Conservation (phyloP, 768 basidiomycete genomes). For the Mycena rosella region DNA sequence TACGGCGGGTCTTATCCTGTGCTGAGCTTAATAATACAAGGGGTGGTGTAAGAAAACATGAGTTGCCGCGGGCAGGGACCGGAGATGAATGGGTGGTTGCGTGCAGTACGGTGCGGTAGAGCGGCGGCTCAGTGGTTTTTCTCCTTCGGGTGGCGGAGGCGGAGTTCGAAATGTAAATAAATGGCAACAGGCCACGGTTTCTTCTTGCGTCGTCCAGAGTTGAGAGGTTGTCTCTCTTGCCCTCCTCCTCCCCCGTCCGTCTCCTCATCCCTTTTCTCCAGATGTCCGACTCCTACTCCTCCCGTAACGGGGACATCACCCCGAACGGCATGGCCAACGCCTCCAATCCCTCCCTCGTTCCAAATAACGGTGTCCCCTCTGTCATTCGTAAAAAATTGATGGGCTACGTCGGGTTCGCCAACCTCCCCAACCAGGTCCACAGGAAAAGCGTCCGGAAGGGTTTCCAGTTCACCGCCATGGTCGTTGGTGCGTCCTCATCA, state of each 20-base stretch:
- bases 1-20: not conserved
- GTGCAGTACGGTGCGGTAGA: not conserved
- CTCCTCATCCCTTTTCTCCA: constrained; percentile 45
- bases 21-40: not conserved
- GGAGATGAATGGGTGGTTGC: constrained; percentile 20
- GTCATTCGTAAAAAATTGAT: constrained; percentile 91
- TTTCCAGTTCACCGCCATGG: constrained; percentile 99
- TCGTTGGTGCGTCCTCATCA: constrained; percentile 82
- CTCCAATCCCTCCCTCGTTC: constrained; percentile 69
- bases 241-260: constrained; percentile 44
- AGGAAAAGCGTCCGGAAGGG: constrained; percentile 98
- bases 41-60: constrained; percentile 17
- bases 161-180: not conserved
- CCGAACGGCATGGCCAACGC: constrained; percentile 73
- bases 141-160: too few species aligned
- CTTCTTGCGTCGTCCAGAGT: constrained; percentile 65
- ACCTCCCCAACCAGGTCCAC: constrained; percentile 99
- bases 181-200: constrained; percentile 39
- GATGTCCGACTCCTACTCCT: constrained; percentile 84
- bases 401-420: constrained; percentile 97
- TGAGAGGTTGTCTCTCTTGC: constrained; percentile 61
- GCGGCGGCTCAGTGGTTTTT: too few species aligned
- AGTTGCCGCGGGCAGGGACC: constrained; percentile 5
- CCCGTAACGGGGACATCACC: constrained; percentile 72
- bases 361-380: constrained; percentile 54